Conservation (phyloP, 2,329 filamentous ascomycete genomes). For the Calonectria leucothoes region DNA sequence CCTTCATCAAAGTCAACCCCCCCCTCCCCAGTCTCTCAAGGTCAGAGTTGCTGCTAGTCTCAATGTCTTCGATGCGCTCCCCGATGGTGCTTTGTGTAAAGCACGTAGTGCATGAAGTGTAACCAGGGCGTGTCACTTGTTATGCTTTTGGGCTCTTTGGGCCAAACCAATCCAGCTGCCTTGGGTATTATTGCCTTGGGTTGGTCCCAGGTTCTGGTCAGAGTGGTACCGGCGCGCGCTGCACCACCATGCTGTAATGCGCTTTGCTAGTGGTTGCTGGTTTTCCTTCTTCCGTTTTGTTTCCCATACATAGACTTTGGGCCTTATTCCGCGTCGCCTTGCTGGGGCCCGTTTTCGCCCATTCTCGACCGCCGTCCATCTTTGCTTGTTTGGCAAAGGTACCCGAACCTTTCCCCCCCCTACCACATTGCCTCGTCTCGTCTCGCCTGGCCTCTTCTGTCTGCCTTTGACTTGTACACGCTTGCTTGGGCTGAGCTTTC, state of each 20-base stretch:
- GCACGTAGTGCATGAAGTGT: not conserved
- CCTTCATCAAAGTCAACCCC: not conserved
- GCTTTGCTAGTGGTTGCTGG: constrained; percentile 1
- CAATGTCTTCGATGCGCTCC: not conserved
- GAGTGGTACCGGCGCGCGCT: not conserved
- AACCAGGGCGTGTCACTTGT: not conserved
- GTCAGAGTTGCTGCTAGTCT: constrained; percentile 1
- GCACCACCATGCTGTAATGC: constrained; percentile 2
- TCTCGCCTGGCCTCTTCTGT: not conserved
- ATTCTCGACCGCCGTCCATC: constrained; percentile 7
- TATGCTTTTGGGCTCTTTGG: not conserved
- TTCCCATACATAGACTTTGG: constrained; percentile 3
- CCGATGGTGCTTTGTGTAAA: not conserved
- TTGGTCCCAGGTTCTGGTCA: not conserved
- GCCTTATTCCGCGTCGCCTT: constrained; percentile 11
- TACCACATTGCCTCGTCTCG: not conserved
- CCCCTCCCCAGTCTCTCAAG: not conserved
- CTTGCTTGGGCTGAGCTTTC: constrained; percentile 11
- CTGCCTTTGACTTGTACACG: not conserved
- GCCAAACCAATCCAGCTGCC: not conserved
- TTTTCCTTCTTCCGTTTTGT: not conserved
- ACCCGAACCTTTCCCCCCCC: not conserved
- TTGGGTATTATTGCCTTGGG: not conserved
- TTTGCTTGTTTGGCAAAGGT: constrained; percentile 8
- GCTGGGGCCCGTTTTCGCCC: constrained; percentile 9